Evolutionary conservation across 2,329 filamentous ascomycete genomes (phyloP).

Genomic region (Trichoderma sp.): DNA sequence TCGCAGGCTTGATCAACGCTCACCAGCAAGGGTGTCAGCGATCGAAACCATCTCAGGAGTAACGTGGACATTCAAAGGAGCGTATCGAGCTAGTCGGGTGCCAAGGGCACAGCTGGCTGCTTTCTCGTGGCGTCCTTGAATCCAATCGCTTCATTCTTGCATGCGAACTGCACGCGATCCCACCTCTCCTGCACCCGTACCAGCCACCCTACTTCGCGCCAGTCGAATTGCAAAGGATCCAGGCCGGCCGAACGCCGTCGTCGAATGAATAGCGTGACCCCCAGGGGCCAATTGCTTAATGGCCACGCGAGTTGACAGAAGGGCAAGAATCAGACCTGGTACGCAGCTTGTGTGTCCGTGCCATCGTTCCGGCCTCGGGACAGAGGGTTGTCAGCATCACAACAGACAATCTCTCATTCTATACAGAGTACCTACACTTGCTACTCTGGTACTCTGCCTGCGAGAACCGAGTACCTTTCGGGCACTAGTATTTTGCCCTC

Average conservation of each 20-base stretch:
- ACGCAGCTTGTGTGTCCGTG: neutral
- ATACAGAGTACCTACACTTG: neutral
- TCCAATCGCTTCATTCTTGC: slow-evolving; percentile 25
- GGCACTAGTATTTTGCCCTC: neutral
- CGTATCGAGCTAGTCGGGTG: neutral
- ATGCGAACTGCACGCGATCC: slow-evolving; percentile 22
- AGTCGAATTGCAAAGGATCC: slow-evolving; percentile 15
- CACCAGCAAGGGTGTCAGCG: slow-evolving; percentile 14
- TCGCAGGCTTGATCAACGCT: slow-evolving; percentile 1
- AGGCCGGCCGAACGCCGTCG: slow-evolving; percentile 2
- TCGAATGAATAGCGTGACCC: neutral
- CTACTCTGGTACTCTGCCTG: neutral
- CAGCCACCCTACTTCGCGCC: slow-evolving; percentile 20
- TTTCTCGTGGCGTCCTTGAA: slow-evolving; percentile 23
- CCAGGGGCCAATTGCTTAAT: neutral
- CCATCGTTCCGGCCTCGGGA: neutral
- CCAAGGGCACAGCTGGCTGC: slow-evolving; percentile 11
- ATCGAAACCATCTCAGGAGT: slow-evolving; percentile 21
- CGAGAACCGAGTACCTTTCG: neutral
- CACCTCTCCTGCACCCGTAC: slow-evolving; percentile 19
- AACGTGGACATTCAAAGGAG: slow-evolving; percentile 17
- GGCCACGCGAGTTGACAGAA: neutral
- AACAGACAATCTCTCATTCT: neutral
- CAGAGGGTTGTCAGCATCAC: neutral
- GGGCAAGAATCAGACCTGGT: neutral